Evolutionary conservation across 257 asterid species (phyloP).

Genomic region (Solanum peruvianum): DNA sequence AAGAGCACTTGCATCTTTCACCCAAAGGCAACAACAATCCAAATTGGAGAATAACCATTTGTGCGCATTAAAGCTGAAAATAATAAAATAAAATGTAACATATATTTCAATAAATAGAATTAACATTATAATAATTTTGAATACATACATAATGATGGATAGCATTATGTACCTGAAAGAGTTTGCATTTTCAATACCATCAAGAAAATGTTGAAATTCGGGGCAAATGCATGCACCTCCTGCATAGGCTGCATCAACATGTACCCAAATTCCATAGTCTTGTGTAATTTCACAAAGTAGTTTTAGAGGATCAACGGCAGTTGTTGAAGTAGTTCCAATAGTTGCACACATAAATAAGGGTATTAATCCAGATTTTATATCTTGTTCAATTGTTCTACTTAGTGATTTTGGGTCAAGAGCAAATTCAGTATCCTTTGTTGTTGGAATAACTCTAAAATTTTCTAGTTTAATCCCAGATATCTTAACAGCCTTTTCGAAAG

Average conservation of each 20-base stretch:
- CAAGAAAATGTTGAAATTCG: slow-evolving; percentile 45
- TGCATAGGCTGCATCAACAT: slow-evolving; percentile 75
- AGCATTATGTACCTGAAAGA: slow-evolving; percentile 11
- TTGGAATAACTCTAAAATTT: slow-evolving; percentile 35
- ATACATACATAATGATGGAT: too few relatives aligned
- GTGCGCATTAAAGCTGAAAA: slow-evolving; percentile 54
- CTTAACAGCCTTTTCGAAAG: slow-evolving; percentile 54
- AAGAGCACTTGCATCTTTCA: slow-evolving; percentile 38
- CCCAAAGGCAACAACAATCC: slow-evolving; percentile 69
- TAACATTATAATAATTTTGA: too few relatives aligned
- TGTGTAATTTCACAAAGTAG: slow-evolving; percentile 46
- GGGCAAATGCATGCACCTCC: slow-evolving; percentile 68
- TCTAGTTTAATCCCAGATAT: slow-evolving; percentile 48
- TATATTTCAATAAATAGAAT: too few relatives aligned
- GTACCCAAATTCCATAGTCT: slow-evolving; percentile 46
- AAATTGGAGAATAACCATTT: slow-evolving; percentile 55
- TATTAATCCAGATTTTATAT: slow-evolving; percentile 30
- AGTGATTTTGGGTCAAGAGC: slow-evolving; percentile 25
- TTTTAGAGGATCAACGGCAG: slow-evolving; percentile 45
- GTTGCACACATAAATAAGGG: slow-evolving; percentile 61
- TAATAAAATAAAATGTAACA: too few relatives aligned
- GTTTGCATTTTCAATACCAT: slow-evolving; percentile 53
- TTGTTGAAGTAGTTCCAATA: slow-evolving; percentile 65
- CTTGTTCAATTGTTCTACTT: slow-evolving; percentile 23
- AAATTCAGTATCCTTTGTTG: slow-evolving; percentile 19